Conservation (phyloP, 495 filamentous ascomycete genomes). For the Tetracladium marchalianum region DNA sequence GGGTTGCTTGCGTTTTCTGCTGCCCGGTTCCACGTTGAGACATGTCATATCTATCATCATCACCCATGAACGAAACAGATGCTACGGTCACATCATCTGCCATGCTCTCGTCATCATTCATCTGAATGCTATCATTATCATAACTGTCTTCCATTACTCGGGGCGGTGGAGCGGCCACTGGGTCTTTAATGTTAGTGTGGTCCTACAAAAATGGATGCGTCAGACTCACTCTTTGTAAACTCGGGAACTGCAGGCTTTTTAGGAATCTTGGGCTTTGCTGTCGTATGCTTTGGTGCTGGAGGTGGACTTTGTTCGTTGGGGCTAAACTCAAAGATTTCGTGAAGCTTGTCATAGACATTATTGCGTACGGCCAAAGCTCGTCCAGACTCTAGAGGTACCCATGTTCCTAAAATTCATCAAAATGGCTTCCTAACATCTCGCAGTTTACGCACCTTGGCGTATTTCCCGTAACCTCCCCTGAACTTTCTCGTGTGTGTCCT, state of each 20-base stretch:
- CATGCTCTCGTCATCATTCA: constrained; percentile 65
- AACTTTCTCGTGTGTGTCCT: constrained; percentile 91
- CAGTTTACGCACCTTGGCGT: constrained; percentile 59
- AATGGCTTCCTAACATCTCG: not conserved
- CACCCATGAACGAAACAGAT: constrained; percentile 72
- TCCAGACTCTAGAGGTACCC: constrained; percentile 83
- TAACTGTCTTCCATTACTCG: constrained; percentile 32
- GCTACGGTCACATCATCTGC: constrained; percentile 71
- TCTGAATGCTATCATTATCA: constrained; percentile 39
- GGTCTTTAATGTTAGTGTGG: constrained; percentile 23
- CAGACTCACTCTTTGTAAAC: constrained; percentile 33
- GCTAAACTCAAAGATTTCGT: constrained; percentile 80
- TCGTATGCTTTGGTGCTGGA: constrained; percentile 84
- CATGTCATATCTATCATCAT: constrained; percentile 63
- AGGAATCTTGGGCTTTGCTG: constrained; percentile 61
- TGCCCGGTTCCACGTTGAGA: constrained; percentile 44
- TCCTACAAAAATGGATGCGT: not conserved
- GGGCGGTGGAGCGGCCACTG: constrained; percentile 19
- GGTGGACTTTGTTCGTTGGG: constrained; percentile 82
- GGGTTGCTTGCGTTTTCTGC: constrained; percentile 71
- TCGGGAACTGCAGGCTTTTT: constrained; percentile 48
- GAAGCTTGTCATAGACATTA: constrained; percentile 69
- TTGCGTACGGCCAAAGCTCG: constrained; percentile 75
- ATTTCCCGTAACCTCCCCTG: constrained; percentile 98
- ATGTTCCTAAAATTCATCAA: constrained; percentile 58